Evolutionary conservation across 306 rosid species (phyloP), one percentile per base, ranked within the genome.

Genomic region (Cucurbita ficifolia): DNA sequence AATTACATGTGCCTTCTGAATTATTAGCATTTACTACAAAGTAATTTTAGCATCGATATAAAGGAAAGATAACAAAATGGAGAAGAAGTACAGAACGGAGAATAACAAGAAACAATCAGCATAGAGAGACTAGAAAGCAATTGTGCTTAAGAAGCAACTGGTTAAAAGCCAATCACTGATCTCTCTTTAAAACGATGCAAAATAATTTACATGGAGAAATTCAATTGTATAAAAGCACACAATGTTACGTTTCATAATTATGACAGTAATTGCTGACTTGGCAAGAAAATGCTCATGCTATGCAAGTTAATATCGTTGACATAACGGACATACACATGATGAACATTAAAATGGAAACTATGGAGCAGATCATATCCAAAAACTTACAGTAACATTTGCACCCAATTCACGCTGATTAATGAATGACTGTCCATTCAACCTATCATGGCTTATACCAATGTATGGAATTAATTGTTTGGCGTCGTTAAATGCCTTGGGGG

Each of bases 361-460:
- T 48, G 40, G 22, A 6, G 42, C 19, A 43, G 38, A 45, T 46
- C 73, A 46, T 69, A 48, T 45, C 55, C 39, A 18, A 72, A 77
- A 72, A 90, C 98, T 94, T 86, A 94, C 99, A 36, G 99, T 94
- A 70, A 90, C 92, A 85, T 94, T 91, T 73, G 84, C 87, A 79
- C 87, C 96, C 21, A 78, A 13, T 38, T 86, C 90, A 12, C 68
- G 96, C 45, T 81, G 78, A 81, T 94, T 94, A 79, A 82, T 84
- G 85, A 94, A 94, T 73, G 90, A 74, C 54, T 87, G 92, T 24
- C 96, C 96, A 70, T 84, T 87, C 81, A 94, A 85, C 84, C 97
- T 85, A 79, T 94, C 95, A 83, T 89, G 92, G 82, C 87, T 91
- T 76, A 76, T 78, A 70, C 99, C 97, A 53, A 94, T 36, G 84